Percentiles rank a stretch among this genome's conserved stretches.
phyloP scores from a whole-genome alignment of 352 stramenopile genomes.

The Thalassiosira hispida region DNA sequence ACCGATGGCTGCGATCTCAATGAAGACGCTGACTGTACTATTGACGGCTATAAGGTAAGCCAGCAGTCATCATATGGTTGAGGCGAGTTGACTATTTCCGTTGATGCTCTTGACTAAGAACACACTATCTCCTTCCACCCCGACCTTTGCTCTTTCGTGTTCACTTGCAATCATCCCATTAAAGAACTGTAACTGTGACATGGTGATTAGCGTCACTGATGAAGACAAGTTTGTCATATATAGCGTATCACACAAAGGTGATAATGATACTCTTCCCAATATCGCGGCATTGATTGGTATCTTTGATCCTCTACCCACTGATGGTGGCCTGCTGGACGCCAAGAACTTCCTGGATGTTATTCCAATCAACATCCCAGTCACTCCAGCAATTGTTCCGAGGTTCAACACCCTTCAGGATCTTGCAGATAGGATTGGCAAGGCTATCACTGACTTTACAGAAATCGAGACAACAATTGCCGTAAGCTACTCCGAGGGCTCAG shows the following conservation, averaged over 20 bases:
- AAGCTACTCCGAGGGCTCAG: conserved; percentile 17
- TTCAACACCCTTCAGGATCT: conserved; percentile 45
- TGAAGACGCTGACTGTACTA: conserved; percentile 12
- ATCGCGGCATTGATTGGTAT: conserved; percentile 35
- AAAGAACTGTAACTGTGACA: conserved; percentile 40
- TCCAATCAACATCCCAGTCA: conserved; percentile 30
- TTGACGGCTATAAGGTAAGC: no score
- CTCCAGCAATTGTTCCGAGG: conserved; percentile 26
- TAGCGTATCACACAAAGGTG: conserved; percentile 31
- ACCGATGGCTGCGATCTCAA: conserved; percentile 6
- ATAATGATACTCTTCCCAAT: conserved; percentile 15
- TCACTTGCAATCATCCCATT: no score
- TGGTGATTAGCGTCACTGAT: conserved; percentile 31
- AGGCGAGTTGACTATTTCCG: no score
- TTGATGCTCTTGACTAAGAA: no score
- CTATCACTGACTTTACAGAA: conserved; percentile 26
- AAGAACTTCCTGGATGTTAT: not conserved
- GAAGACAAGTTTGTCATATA: conserved; percentile 25
- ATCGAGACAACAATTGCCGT: conserved; percentile 28
- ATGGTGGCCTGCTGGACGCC: not conserved
- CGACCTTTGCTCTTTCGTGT: no score
- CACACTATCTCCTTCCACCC: no score
- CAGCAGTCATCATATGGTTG: no score
- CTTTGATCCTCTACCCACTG: conserved; percentile 17
- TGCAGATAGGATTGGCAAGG: conserved; percentile 24